phyloP scores from a whole-genome alignment of 1,139 yeast species.

The Diutina mesorugosa region DNA sequence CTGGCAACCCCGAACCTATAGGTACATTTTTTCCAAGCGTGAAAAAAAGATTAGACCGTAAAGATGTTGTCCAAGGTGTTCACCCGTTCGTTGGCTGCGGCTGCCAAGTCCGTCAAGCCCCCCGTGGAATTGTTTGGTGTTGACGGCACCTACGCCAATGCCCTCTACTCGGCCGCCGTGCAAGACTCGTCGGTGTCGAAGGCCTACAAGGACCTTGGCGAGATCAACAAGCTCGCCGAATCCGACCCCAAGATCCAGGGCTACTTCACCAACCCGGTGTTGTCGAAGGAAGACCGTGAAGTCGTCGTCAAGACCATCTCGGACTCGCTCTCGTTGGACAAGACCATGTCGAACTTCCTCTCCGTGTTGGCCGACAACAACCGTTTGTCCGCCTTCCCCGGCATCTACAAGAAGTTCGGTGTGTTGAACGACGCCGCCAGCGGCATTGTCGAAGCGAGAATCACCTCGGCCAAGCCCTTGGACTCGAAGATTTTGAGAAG shows the following conservation, averaged over 20 bases:
- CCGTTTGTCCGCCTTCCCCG: slow-evolving; percentile 63
- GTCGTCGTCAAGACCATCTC: slow-evolving; percentile 53
- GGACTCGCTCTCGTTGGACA: slow-evolving; percentile 49
- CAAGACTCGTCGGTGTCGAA: slow-evolving; percentile 68
- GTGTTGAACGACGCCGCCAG: slow-evolving; percentile 77
- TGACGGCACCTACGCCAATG: slow-evolving; percentile 95
- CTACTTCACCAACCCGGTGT: slow-evolving; percentile 72
- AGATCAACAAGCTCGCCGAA: slow-evolving; percentile 42
- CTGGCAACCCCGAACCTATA: background rate
- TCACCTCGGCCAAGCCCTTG: slow-evolving; percentile 79
- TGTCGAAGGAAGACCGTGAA: slow-evolving; percentile 64
- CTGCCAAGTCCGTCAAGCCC: slow-evolving; percentile 54
- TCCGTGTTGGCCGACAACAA: slow-evolving; percentile 86
- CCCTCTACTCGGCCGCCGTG: slow-evolving; percentile 85
- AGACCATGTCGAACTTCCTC: slow-evolving; percentile 70
- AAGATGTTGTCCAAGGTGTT: slow-evolving; percentile 23
- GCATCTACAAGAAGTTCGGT: slow-evolving; percentile 60
- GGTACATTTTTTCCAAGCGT: background rate
- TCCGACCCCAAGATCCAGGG: slow-evolving; percentile 52
- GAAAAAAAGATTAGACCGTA: background rate
- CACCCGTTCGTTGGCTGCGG: slow-evolving; percentile 60
- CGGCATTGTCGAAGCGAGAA: slow-evolving; percentile 88
- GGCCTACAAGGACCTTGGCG: slow-evolving; percentile 54
- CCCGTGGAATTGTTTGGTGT: slow-evolving; percentile 92
- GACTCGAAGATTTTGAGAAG: slow-evolving; percentile 73